These are phyloP conservation scores for Hymenochaete sp. DNA, from an alignment of 1,284 basidiomycete genomes.

Conservation along the genomic window DNA sequence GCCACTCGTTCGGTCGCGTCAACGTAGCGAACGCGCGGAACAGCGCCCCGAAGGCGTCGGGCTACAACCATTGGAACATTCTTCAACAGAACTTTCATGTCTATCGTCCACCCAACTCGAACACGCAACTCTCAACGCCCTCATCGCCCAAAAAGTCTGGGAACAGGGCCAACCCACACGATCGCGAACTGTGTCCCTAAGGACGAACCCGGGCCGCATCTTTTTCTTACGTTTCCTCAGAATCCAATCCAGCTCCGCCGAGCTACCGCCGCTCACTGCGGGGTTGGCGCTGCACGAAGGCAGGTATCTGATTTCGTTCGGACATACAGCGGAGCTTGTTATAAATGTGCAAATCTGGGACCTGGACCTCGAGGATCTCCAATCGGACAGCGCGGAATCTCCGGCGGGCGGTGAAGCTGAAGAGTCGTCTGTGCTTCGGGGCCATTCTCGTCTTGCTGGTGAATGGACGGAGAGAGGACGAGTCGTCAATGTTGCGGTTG, in stretches of 20 bases:
- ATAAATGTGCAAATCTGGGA: conserved; percentile 15
- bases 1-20: conserved; percentile 33
- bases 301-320: conserved; percentile 13
- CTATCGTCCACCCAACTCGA: conserved; percentile 30
- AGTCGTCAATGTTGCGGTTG: conserved; percentile 10
- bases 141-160: neutral
- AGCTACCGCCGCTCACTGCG: conserved; percentile 19
- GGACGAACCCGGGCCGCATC: conserved; percentile 25
- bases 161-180: conserved; percentile 19
- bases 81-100: conserved; percentile 35
- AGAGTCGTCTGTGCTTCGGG: neutral
- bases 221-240: conserved; percentile 38
- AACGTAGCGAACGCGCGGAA: neutral
- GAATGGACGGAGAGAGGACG: conserved; percentile 10
- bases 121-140: neutral
- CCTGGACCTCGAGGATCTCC: too few relatives aligned
- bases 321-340: conserved; percentile 1
- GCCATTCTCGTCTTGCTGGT: neutral
- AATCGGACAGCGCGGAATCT: too few relatives aligned
- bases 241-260: neutral
- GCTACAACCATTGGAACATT: conserved; percentile 1
- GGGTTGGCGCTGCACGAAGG: conserved; percentile 2
- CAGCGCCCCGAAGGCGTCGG: neutral
- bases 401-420: neutral
- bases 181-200: conserved; percentile 15